phyloP scores from a whole-genome alignment of 2,329 filamentous ascomycete species.

The Stachybotrys elegans region DNA sequence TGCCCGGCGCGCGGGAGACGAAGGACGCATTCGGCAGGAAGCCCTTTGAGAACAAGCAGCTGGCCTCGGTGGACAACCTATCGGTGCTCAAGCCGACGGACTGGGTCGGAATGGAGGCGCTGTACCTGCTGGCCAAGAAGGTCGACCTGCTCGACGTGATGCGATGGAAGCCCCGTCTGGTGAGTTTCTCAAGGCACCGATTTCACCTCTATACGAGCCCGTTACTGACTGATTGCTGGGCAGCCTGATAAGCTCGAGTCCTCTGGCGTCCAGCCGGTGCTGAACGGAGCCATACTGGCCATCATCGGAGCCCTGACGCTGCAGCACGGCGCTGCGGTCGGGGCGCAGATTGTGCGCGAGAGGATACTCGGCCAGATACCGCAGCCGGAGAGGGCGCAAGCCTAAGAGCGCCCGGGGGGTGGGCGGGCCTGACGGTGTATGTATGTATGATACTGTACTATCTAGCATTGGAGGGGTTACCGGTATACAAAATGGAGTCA shows the following conservation, averaged over 20 bases:
- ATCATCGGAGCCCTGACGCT: constrained; percentile 87
- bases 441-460: constrained; percentile 1
- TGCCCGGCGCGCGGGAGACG: constrained; percentile 13
- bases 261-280: constrained; percentile 71
- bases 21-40: constrained; percentile 50
- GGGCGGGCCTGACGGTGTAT: not conserved
- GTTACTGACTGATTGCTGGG: constrained; percentile 6
- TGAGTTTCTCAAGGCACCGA: constrained; percentile 36
- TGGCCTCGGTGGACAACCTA: constrained; percentile 72
- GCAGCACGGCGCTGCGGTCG: constrained; percentile 76
- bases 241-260: constrained; percentile 60
- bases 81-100: constrained; percentile 53
- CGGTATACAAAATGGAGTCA: too few relatives aligned
- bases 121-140: constrained; percentile 62
- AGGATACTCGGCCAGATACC: constrained; percentile 54
- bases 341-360: constrained; percentile 69
- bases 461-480: constrained; percentile 1
- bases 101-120: constrained; percentile 57
- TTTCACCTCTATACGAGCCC: not conserved
- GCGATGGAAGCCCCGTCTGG: constrained; percentile 83
- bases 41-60: constrained; percentile 65
- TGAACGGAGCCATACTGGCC: constrained; percentile 75
- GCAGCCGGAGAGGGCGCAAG: constrained; percentile 9
- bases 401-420: not conserved
- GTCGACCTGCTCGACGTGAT: constrained; percentile 71